Conservation (phyloP, 1,139 yeast genomes). For the Lipomyces yarrowii region DNA sequence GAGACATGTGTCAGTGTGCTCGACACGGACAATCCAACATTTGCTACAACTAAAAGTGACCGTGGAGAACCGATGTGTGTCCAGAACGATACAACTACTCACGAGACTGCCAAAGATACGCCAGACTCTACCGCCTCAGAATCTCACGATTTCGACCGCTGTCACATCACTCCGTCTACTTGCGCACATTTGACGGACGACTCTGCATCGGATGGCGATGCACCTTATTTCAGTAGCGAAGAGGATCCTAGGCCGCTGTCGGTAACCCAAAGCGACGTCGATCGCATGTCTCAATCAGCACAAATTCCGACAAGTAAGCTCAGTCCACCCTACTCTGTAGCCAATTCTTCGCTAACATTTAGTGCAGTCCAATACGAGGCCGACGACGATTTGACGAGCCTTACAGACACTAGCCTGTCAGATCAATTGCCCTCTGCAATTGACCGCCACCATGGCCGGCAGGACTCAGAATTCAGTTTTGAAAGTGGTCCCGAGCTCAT, state of each 20-base stretch:
- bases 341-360: not conserved
- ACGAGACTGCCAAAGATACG: not conserved
- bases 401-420: not conserved
- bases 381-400: not conserved
- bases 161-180: not conserved
- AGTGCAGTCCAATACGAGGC: not conserved
- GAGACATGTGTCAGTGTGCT: not conserved
- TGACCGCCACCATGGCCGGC: slow-evolving; percentile 8
- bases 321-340: not conserved
- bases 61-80: not conserved
- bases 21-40: not conserved
- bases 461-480: slow-evolving; percentile 20
- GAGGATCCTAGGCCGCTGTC: not conserved
- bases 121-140: not conserved
- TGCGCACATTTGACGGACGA: not conserved
- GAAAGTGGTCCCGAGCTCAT: slow-evolving; percentile 10
- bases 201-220: not conserved
- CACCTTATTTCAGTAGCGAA: slow-evolving; percentile 6
- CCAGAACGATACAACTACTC: not conserved
- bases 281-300: not conserved
- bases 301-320: not conserved
- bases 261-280: not conserved
- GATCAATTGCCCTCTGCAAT: not conserved
- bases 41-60: not conserved
- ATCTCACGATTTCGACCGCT: not conserved